A percentile compares a stretch with the other conserved stretches of the same genome.
Conservation (phyloP, 192 early-diverging fungal genomes). For the Linnemannia exigua region DNA sequence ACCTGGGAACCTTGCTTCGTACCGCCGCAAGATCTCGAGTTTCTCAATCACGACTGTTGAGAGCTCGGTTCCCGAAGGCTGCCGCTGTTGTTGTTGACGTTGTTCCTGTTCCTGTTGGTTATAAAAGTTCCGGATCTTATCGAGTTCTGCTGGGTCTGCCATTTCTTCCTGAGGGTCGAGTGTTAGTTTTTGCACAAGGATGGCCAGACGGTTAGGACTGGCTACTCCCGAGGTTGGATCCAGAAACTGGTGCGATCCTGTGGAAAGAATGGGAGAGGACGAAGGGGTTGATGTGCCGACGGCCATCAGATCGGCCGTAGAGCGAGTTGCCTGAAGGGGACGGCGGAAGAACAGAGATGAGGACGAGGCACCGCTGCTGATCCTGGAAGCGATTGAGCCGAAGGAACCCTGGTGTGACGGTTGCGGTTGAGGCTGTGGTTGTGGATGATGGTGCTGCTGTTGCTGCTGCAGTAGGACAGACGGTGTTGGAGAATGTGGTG, state of each 20-base stretch:
- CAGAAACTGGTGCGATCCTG: background rate
- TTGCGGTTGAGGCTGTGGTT: background rate
- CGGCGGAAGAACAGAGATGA: conserved; percentile 43
- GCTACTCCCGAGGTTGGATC: background rate
- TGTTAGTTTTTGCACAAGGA: conserved; percentile 37
- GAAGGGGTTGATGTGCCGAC: background rate
- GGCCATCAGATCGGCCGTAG: conserved; percentile 17
- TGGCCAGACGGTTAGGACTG: conserved; percentile 2
- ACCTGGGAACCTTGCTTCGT: conserved; percentile 58
- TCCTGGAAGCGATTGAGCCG: conserved; percentile 29
- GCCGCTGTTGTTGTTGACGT: background rate
- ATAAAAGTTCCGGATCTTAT: conserved; percentile 25
- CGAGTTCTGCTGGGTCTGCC: conserved; percentile 14
- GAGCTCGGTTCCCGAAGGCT: conserved; percentile 38
- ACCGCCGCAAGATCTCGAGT: conserved; percentile 53
- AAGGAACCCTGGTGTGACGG: conserved; percentile 4
- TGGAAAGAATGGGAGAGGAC: background rate
- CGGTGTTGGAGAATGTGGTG: conserved; percentile 23
- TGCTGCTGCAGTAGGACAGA: background rate
- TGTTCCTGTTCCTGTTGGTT: background rate
- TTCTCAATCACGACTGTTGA: conserved; percentile 49
- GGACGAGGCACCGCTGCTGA: conserved; percentile 27
- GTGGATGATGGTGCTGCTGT: background rate
- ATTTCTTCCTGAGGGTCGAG: conserved; percentile 37
- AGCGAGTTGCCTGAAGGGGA: conserved; percentile 10